These are phyloP conservation scores for Phytophthora meadii DNA, from an alignment of 352 stramenopile species.

Conservation along the genomic window DNA sequence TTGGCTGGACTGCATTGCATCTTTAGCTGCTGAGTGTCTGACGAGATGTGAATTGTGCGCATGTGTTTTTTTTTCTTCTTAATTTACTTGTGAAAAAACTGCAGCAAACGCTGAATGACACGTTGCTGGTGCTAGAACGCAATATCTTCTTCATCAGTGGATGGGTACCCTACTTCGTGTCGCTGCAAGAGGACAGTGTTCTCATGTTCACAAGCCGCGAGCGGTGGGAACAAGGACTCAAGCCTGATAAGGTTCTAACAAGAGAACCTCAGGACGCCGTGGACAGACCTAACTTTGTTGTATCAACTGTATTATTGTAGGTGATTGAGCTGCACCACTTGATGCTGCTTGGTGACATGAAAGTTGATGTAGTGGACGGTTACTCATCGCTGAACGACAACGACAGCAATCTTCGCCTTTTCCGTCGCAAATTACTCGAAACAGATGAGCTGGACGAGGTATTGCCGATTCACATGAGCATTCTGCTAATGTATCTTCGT, in stretches of 20 bases:
- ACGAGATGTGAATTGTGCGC: conserved; percentile 2
- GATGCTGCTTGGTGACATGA: conserved; percentile 86
- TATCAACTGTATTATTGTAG: conserved; percentile 31
- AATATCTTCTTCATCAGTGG: conserved; percentile 88
- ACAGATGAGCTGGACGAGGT: conserved; percentile 83
- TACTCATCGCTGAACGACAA: conserved; percentile 37
- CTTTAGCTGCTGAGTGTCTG: background rate
- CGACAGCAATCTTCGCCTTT: conserved; percentile 52
- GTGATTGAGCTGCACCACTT: conserved; percentile 75
- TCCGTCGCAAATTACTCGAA: conserved; percentile 79
- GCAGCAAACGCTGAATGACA: conserved; percentile 90
- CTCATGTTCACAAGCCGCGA: conserved; percentile 83
- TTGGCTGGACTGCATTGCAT: background rate
- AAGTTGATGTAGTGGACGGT: conserved; percentile 67
- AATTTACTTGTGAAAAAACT: conserved; percentile 12
- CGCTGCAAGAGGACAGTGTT: conserved; percentile 80
- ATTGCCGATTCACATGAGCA: background rate
- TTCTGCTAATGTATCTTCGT: background rate
- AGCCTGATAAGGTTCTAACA: conserved; percentile 65
- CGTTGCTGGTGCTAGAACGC: conserved; percentile 75
- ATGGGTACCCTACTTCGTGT: conserved; percentile 86
- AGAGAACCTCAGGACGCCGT: too few species aligned
- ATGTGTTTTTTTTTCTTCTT: background rate
- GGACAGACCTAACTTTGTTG: background rate
- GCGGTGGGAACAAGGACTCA: conserved; percentile 84